Evolutionary conservation across 129 eudicot species (phyloP), one percentile per base, ranked within the genome.

Genomic region (Scalesia atractyloides): DNA sequence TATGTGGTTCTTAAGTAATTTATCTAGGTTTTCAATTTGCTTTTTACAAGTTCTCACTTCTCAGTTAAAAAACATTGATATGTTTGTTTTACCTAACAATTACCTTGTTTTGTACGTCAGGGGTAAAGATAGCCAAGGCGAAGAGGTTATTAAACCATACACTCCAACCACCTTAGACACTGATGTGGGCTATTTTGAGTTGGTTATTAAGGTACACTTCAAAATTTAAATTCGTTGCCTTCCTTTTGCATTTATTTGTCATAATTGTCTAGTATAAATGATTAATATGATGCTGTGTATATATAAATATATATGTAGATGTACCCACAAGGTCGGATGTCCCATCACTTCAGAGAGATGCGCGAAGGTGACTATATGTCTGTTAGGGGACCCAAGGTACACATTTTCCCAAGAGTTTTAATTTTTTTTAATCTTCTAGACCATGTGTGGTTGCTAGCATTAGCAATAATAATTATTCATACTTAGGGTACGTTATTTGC

Each of bases 251-350:
- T 49, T 10, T 41, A 18, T 68, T 18, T 2, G 3, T 22, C 48
- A 18, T 70, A 51, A 41, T 64, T 26, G 19, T 70, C 20, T 60
- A 9, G 16, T 4, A 19, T 71, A 46, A 30, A 76, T 47, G 69
- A 43, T 58, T 60, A 33, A 13, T 52, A 58, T 10, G 41, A 63
- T 80, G 44, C n/a, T 51, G 20, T 36, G 10, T 30, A 30, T 30
- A 30, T 36, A 13, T 3, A 30, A 30, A 30, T 7, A 36, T 48
- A 58, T 60, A 20, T 34, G 19, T 72, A 94, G 98, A 94, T 94
- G 98, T 94, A 94, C 77, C 99, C 99, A 58, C 96, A 87, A 90
- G 97, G 99, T 79, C 76, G 99, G 68, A 94, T 94, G 99, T 94
- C 99, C 7, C 99, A 94, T 73, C 97, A 94, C 79, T 94, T 94